Base-by-base conservation (phyloP, 2,329 filamentous ascomycete species). In the Penicillium sp. region DNA sequence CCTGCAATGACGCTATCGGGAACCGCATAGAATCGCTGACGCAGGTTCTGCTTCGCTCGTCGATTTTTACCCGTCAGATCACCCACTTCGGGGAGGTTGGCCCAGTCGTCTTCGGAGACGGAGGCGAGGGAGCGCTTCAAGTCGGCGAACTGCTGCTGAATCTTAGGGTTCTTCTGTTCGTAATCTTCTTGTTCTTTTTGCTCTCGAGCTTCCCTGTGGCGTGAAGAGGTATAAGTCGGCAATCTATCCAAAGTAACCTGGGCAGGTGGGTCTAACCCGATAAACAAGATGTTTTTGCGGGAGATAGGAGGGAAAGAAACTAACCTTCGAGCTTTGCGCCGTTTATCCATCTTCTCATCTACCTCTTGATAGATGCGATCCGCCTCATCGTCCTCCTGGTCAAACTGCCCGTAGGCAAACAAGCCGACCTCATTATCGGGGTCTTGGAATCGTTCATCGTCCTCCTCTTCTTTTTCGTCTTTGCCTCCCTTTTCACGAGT, bases 121-220 rank as follows among this genome's bases (percentile, higher is more conserved):
- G 87, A 89, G 36, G 90, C 88, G 33, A 99, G 83, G 5, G 91
- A 91, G 68, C 95, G 86, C 76, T 99, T 99, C 48, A 97, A 79
- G 67, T 97, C 94, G 70, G 92, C 92, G 73, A 99, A 99, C 74
- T 99, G 94, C 64, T 97, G 91, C 70, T 96, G 91, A 48, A 99
- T 97, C 77, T 97, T 99, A 13, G 94, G 94, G 72, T 99, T 97
- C 73, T 96, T 93, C 65, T 89, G 87, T 79, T 99, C 93, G 82
- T 96, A 96, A 69, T 97, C 92, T 71, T 96, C 91, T 73, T 83
- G 86, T 80, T 99, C 93, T 78, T 90, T 84, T 72, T 89, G 81
- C 76, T 99, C 94, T 74, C 94, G 91, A 71, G 88, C 89, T 89
- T 99, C 94, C 85, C 94, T 96, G 83, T 73, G 75, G 67, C 77